phyloP scores from a whole-genome alignment of 441 rosid species.

The Hura crepitans region DNA sequence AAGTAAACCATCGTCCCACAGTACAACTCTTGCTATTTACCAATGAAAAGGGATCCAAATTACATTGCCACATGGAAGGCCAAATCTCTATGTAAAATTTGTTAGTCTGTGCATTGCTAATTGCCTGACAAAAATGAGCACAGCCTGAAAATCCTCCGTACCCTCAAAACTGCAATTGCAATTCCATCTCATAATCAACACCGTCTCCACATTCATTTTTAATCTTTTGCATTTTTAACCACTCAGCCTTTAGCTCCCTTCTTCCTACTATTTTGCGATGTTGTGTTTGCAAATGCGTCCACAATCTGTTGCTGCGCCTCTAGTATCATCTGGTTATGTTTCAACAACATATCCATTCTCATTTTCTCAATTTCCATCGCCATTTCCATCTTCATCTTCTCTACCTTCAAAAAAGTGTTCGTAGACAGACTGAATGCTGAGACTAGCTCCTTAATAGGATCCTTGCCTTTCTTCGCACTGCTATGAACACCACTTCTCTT shows the following conservation, averaged over 20 bases:
- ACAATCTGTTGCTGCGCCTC: conserved; percentile 61
- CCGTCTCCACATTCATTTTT: background rate
- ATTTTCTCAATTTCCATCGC: conserved; percentile 64
- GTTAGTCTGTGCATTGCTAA: background rate
- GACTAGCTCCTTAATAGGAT: conserved; percentile 51
- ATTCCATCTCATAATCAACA: background rate
- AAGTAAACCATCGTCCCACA: background rate
- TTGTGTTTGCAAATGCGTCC: conserved; percentile 41
- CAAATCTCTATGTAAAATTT: background rate
- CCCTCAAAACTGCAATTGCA: background rate
- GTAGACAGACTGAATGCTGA: conserved; percentile 52
- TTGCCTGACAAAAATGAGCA: background rate
- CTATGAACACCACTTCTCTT: conserved; percentile 26
- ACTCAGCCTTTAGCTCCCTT: background rate
- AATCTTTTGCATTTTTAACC: too few relatives aligned
- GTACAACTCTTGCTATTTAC: conserved; percentile 5
- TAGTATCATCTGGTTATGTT: conserved; percentile 66
- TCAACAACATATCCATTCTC: conserved; percentile 66
- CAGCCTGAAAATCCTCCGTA: background rate
- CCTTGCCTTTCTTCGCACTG: conserved; percentile 31
- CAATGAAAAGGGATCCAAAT: background rate
- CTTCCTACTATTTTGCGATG: conserved; percentile 45
- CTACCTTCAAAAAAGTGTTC: conserved; percentile 55
- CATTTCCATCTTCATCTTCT: conserved; percentile 79
- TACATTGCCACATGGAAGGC: too few relatives aligned